phyloP scores from a whole-genome alignment of 2,329 filamentous ascomycete genomes.

The Ustulina deusta region DNA sequence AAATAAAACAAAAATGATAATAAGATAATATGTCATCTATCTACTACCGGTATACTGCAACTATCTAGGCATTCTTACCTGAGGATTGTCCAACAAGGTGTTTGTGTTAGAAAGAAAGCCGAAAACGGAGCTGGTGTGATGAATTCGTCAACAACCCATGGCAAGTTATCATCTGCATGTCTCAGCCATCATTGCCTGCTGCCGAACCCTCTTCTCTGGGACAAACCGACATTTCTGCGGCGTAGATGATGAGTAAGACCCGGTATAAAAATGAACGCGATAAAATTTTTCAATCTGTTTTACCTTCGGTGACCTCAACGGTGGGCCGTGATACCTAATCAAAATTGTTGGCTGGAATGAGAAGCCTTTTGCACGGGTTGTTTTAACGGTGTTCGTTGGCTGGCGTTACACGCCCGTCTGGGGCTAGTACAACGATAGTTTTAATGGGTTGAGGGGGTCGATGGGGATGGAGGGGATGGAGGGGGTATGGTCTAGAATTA shows the following conservation, averaged over 20 bases:
- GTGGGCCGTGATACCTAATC: constrained; percentile 30
- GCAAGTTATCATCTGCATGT: constrained; percentile 42
- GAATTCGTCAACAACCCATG: constrained; percentile 42
- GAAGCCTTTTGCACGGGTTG: constrained; percentile 32
- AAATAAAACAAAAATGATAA: constrained; percentile 8
- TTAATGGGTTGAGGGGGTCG: constrained; percentile 5
- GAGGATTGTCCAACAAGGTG: constrained; percentile 28
- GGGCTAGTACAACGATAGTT: constrained; percentile 28
- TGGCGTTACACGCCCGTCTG: constrained; percentile 24
- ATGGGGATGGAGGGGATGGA: constrained; percentile 3
- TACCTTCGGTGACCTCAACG: constrained; percentile 22
- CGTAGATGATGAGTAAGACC: constrained; percentile 36
- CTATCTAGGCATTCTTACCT: neutral
- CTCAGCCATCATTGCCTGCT: constrained; percentile 28
- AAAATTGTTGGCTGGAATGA: constrained; percentile 24
- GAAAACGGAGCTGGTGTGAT: constrained; percentile 47
- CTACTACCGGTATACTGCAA: neutral
- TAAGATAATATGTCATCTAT: constrained; percentile 15
- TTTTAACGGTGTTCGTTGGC: constrained; percentile 35
- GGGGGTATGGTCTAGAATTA: constrained; percentile 20
- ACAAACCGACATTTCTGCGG: constrained; percentile 38
- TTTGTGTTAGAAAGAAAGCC: constrained; percentile 38
- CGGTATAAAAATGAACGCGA: constrained; percentile 29
- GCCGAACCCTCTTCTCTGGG: constrained; percentile 28
- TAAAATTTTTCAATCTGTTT: constrained; percentile 41